Evolutionary conservation across 352 stramenopile species (phyloP).

Genomic region (Phytophthora lateralis): DNA sequence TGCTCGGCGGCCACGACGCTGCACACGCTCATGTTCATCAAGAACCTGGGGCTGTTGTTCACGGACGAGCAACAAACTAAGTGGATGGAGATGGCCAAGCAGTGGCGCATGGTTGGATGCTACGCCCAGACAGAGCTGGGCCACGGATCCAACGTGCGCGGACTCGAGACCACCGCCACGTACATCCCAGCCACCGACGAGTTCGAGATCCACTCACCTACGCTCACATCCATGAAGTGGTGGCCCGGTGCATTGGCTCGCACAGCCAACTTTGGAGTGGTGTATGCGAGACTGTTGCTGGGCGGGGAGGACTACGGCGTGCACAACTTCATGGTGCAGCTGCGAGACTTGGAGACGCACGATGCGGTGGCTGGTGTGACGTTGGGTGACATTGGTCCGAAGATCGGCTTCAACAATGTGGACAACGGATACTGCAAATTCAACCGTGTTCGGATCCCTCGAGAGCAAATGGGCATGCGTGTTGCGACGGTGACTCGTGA

Average conservation of each 20-base stretch:
- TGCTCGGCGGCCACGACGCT: slow-evolving; percentile 63
- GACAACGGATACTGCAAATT: slow-evolving; percentile 76
- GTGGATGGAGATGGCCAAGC: slow-evolving; percentile 76
- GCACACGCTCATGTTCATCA: slow-evolving; percentile 78
- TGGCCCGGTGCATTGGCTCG: slow-evolving; percentile 95
- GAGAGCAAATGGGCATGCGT: slow-evolving; percentile 66
- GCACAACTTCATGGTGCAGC: slow-evolving; percentile 96
- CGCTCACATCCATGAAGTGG: slow-evolving; percentile 95
- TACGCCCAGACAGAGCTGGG: slow-evolving; percentile 92
- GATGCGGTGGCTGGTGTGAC: slow-evolving; percentile 54
- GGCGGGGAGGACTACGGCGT: slow-evolving; percentile 89
- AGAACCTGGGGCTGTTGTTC: slow-evolving; percentile 65
- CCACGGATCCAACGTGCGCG: slow-evolving; percentile 88
- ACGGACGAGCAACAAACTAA: slow-evolving; percentile 68
- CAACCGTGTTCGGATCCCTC: slow-evolving; percentile 60
- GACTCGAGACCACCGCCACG: slow-evolving; percentile 95
- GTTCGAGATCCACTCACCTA: slow-evolving; percentile 96
- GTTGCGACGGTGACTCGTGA: slow-evolving; percentile 58
- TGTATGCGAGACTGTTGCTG: slow-evolving; percentile 90
- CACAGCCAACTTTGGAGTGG: slow-evolving; percentile 92
- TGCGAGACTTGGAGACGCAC: slow-evolving; percentile 90
- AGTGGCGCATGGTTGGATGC: slow-evolving; percentile 78
- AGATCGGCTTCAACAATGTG: slow-evolving; percentile 79
- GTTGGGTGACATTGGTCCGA: slow-evolving; percentile 68
- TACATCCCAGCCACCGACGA: slow-evolving; percentile 90